Percentiles rank a stretch among this genome's conserved stretches.
These are phyloP conservation scores for Kingdonia uniflora DNA, from an alignment of 164 flowering plant species.

Conservation along the genomic window DNA sequence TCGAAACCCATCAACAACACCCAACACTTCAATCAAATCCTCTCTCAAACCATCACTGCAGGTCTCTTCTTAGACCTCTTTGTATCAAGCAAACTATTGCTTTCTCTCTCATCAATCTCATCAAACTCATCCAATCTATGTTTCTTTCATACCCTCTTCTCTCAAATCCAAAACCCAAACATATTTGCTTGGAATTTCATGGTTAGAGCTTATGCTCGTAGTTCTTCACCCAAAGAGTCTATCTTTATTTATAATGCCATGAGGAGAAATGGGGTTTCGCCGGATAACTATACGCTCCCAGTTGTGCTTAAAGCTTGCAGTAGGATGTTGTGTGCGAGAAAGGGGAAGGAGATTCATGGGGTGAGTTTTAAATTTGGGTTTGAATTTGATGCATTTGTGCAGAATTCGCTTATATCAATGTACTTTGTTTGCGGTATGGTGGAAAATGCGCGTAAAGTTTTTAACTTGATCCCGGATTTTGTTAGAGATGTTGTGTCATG, in stretches of 20 bases:
- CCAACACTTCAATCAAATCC: constrained; percentile 9
- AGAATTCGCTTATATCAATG: constrained; percentile 22
- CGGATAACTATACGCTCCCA: constrained; percentile 25
- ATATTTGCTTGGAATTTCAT: constrained; percentile 19
- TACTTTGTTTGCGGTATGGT: constrained; percentile 15
- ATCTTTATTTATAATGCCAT: constrained; percentile 17
- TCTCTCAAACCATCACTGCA: constrained; percentile 12
- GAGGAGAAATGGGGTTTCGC: constrained; percentile 12
- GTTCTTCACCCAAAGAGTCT: constrained; percentile 12
- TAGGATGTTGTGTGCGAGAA: constrained; percentile 5
- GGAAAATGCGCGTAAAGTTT: constrained; percentile 13
- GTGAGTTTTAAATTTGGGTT: constrained; percentile 15
- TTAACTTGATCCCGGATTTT: constrained; percentile 14
- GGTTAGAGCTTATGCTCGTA: constrained; percentile 11
- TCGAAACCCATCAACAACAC: too few relatives aligned
- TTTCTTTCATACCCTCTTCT: constrained; percentile 11
- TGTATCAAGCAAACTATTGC: constrained; percentile 12
- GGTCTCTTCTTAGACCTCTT: constrained; percentile 10
- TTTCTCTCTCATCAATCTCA: constrained; percentile 3
- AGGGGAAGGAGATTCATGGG: constrained; percentile 18
- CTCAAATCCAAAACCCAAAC: constrained; percentile 14
- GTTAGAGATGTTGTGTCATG: constrained; percentile 23
- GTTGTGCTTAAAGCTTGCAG: constrained; percentile 21
- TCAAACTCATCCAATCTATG: constrained; percentile 4
- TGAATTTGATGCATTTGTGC: constrained; percentile 20